Conservation (phyloP, 352 stramenopile species). For the Globisporangium nagaii region DNA sequence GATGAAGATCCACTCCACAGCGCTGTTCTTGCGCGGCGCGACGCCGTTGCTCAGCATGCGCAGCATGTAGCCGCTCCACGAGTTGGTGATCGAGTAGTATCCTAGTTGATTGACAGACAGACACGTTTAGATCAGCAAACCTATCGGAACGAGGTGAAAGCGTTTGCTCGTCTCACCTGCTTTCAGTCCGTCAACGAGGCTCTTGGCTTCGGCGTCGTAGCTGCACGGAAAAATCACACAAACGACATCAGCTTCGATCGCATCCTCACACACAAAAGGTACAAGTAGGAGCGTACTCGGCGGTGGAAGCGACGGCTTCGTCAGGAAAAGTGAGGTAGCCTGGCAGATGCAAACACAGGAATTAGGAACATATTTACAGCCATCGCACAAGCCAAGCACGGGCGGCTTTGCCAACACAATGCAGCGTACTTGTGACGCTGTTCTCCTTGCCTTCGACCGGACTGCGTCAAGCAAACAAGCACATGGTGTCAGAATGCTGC, state of each 20-base stretch:
- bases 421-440: neutral
- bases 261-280: too few relatives aligned
- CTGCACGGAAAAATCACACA: conserved; percentile 2
- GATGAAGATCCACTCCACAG: conserved; percentile 50
- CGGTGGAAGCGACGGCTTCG: neutral
- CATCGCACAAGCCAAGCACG: too few relatives aligned
- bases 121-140: neutral
- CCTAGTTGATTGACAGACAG: conserved; percentile 8
- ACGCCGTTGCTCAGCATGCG: conserved; percentile 60
- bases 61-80: conserved; percentile 39
- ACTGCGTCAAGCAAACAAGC: neutral
- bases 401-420: neutral
- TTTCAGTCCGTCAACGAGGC: conserved; percentile 51
- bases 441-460: conserved; percentile 1
- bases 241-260: too few relatives aligned
- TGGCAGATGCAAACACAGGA: neutral
- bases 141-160: too few relatives aligned
- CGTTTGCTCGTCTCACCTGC: conserved; percentile 5
- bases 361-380: too few relatives aligned
- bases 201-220: conserved; percentile 34
- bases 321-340: conserved; percentile 7
- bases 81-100: conserved; percentile 60
- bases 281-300: conserved; percentile 8
- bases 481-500: neutral
- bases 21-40: conserved; percentile 51